These are phyloP conservation scores for Syzygium oleosum DNA, from an alignment of 345 rosid genomes.

Conservation along the genomic window DNA sequence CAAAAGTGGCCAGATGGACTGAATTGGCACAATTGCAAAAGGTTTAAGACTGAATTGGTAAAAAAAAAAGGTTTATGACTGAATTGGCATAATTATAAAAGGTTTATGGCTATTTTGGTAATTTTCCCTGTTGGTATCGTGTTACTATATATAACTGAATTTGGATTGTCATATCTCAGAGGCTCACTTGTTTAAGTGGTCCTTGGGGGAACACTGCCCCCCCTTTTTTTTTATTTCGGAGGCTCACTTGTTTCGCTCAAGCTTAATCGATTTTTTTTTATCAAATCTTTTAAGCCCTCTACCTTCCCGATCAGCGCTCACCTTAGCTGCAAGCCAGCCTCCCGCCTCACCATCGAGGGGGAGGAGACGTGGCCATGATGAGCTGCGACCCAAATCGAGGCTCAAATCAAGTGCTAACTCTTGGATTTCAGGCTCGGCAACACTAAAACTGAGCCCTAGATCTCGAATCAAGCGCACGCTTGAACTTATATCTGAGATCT, in stretches of 20 bases:
- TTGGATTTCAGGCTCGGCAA: background rate
- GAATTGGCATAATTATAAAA: no score
- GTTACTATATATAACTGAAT: background rate
- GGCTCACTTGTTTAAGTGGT: background rate
- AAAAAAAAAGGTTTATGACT: no score
- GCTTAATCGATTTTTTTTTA: no score
- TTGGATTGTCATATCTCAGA: background rate
- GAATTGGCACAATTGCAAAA: no score
- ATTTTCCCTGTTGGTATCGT: fast-evolving
- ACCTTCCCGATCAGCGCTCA: background rate
- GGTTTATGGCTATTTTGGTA: no score
- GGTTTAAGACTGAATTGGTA: no score
- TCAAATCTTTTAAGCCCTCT: background rate
- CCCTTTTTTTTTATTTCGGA: no score
- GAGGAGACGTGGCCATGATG: background rate
- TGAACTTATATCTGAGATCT: background rate
- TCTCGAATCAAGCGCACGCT: background rate
- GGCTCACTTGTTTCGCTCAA: no score
- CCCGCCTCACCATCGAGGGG: background rate
- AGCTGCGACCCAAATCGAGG: background rate
- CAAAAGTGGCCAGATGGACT: no score
- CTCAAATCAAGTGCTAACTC: background rate
- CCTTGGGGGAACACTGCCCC: no score
- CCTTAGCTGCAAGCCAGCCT: background rate
- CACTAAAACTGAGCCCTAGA: background rate